Percentiles rank a stretch among this genome's conserved stretches.
phyloP scores from a whole-genome alignment of 768 basidiomycete genomes.

The Rhodotorula paludigena region DNA sequence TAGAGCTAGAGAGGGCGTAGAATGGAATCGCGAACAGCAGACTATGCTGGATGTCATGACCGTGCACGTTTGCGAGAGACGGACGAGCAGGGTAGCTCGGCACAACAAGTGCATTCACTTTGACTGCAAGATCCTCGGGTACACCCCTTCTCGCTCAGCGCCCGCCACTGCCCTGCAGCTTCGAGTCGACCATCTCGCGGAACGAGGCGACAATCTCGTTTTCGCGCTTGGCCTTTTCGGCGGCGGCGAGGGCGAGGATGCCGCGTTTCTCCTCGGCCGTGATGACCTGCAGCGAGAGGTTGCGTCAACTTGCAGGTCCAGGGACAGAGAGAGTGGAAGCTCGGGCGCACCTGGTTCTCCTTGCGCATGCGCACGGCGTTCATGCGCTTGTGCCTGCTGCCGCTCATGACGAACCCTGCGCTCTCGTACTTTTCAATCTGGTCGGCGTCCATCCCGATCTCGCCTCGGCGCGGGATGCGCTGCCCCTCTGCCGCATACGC shows the following conservation, averaged over 20 bases:
- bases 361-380: constrained; percentile 98
- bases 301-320: not conserved
- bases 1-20: not conserved
- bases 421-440: constrained; percentile 82
- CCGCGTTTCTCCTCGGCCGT: constrained; percentile 91
- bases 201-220: constrained; percentile 49
- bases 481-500: constrained; percentile 79
- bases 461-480: constrained; percentile 97
- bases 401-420: constrained; percentile 97
- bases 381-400: constrained; percentile 89
- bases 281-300: constrained; percentile 58
- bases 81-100: too few species aligned
- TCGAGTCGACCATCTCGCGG: constrained; percentile 34
- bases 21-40: too few species aligned
- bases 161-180: constrained; percentile 8
- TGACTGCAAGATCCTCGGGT: too few species aligned
- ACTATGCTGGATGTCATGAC: too few species aligned
- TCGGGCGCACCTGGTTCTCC: constrained; percentile 67
- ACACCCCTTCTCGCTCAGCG: not conserved
- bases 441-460: constrained; percentile 84
- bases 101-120: too few species aligned
- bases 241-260: constrained; percentile 86
- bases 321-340: not conserved
- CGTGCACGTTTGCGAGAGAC: too few species aligned
- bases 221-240: constrained; percentile 88